phyloP scores from a whole-genome alignment of 306 rosid genomes.

The Datisca glomerata region DNA sequence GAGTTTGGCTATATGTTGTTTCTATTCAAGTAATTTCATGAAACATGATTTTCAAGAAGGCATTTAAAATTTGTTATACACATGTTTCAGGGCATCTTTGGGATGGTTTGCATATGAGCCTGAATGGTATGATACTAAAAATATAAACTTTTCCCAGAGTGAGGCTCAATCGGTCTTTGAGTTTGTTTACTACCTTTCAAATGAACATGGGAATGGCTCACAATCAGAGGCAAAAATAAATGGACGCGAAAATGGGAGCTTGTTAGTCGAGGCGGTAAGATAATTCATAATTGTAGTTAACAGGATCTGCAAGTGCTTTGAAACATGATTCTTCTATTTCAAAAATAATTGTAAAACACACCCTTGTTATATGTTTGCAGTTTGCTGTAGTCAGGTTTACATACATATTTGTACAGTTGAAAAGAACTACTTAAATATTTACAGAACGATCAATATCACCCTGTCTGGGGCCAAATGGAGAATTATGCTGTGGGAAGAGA shows the following conservation, averaged over 20 bases:
- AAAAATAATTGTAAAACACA: too few species aligned
- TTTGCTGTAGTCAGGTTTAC: too few species aligned
- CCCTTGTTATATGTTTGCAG: too few species aligned
- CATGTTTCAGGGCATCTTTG: constrained; percentile 62
- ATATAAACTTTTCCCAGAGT: constrained; percentile 67
- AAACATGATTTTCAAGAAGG: too few species aligned
- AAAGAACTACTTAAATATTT: constrained; percentile 17
- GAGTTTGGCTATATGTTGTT: too few species aligned
- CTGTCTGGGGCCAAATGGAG: constrained; percentile 96
- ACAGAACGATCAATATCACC: constrained; percentile 69
- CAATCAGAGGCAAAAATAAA: constrained; percentile 55
- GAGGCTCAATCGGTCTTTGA: constrained; percentile 90
- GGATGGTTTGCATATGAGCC: constrained; percentile 90
- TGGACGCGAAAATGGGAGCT: constrained; percentile 64
- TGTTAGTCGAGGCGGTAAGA: constrained; percentile 53
- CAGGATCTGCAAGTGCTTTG: constrained; percentile 8
- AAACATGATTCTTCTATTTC: constrained; percentile 7
- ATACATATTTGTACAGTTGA: constrained; percentile 12
- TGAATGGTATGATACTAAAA: constrained; percentile 76
- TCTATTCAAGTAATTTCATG: too few species aligned
- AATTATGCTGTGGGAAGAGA: constrained; percentile 77
- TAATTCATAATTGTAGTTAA: constrained; percentile 13
- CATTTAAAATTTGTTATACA: constrained; percentile 17
- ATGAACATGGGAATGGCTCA: constrained; percentile 46
- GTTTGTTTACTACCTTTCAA: constrained; percentile 73